These are phyloP conservation scores for Botrytis squamosa DNA, from an alignment of 2,329 filamentous ascomycete species.

Conservation along the genomic window DNA sequence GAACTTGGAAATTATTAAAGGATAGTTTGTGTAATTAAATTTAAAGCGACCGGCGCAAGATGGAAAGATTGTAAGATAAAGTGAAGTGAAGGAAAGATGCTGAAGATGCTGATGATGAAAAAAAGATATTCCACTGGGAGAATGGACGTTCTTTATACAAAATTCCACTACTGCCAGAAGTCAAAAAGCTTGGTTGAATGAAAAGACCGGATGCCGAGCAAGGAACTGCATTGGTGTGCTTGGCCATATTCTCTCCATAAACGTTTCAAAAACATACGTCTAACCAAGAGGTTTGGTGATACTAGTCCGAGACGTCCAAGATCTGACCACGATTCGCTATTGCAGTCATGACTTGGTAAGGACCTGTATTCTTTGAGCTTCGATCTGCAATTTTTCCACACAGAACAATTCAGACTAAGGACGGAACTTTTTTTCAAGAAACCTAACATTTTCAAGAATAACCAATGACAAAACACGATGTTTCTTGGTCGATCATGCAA, in stretches of 20 bases:
- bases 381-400: background rate
- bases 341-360: conserved; percentile 1
- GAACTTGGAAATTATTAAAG: conserved; percentile 18
- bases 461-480: conserved; percentile 5
- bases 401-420: background rate
- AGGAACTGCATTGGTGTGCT: conserved; percentile 23
- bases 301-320: conserved; percentile 26
- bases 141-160: conserved; percentile 32
- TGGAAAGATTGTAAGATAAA: conserved; percentile 30
- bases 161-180: conserved; percentile 20
- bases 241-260: conserved; percentile 9
- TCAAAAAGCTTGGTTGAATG: conserved; percentile 27
- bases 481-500: conserved; percentile 13
- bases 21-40: conserved; percentile 21
- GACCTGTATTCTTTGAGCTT: background rate
- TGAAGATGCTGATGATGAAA: conserved; percentile 34
- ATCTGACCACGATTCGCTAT: conserved; percentile 8
- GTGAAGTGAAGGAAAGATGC: conserved; percentile 21
- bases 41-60: conserved; percentile 32
- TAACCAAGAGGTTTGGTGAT: conserved; percentile 25
- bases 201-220: conserved; percentile 33
- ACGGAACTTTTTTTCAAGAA: background rate
- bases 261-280: conserved; percentile 28
- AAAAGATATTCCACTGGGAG: conserved; percentile 22
- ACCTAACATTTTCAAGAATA: conserved; percentile 1